Conservation (phyloP, 1,284 basidiomycete genomes). For the Leccinum huronense region DNA sequence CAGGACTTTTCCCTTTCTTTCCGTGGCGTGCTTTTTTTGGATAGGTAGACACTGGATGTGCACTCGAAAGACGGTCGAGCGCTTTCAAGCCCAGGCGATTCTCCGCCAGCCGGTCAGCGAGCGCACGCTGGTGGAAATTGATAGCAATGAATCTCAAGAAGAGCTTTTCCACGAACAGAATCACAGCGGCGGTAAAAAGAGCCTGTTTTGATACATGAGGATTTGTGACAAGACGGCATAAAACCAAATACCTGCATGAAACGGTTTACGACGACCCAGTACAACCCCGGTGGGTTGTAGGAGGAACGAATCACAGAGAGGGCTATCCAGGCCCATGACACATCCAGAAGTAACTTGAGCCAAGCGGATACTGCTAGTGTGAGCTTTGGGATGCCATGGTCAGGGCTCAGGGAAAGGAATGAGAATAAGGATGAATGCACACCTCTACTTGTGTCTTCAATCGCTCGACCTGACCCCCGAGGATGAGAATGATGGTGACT, state of each 20-base stretch:
- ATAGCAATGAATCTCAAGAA: conserved; percentile 75
- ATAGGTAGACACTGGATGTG: conserved; percentile 41
- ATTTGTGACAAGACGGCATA: not conserved
- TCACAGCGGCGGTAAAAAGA: conserved; percentile 59
- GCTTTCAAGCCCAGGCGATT: conserved; percentile 68
- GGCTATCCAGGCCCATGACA: conserved; percentile 69
- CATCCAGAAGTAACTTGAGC: conserved; percentile 65
- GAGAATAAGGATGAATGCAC: conserved; percentile 6
- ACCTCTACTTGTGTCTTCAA: conserved; percentile 67
- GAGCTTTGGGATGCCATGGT: conserved; percentile 42
- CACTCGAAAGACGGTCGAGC: conserved; percentile 67
- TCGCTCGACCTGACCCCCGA: conserved; percentile 63
- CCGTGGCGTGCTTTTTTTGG: conserved; percentile 33
- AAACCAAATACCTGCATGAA: conserved; percentile 55
- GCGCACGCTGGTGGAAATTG: conserved; percentile 71
- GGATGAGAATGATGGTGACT: conserved; percentile 50
- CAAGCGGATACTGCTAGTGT: conserved; percentile 68
- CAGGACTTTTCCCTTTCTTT: conserved; percentile 37
- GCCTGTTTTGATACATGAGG: conserved; percentile 41
- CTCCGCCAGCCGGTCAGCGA: conserved; percentile 68
- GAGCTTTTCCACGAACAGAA: conserved; percentile 68
- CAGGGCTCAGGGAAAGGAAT: not conserved
- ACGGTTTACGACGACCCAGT: conserved; percentile 68
- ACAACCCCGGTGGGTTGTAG: conserved; percentile 58
- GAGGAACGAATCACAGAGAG: conserved; percentile 58